Percentiles rank a stretch among this genome's conserved stretches.
Conservation (phyloP, 768 basidiomycete genomes). For the Coprinopsis strossmayeri region DNA sequence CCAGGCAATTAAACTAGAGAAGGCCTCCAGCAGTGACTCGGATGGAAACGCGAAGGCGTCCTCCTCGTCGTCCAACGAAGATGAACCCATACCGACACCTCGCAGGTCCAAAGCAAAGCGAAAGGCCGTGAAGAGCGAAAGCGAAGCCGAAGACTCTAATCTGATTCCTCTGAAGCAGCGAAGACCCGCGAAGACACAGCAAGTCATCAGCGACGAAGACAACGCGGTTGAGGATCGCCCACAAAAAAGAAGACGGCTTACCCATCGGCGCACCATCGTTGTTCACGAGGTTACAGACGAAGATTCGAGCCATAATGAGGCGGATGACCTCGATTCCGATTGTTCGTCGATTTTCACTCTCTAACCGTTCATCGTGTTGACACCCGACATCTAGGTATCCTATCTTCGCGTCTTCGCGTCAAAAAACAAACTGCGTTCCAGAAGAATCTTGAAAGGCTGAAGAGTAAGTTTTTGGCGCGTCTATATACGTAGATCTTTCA, state of each 20-base stretch:
- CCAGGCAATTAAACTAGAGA: conserved; percentile 45
- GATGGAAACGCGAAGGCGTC: background rate
- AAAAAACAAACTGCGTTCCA: conserved; percentile 56
- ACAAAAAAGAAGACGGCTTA: conserved; percentile 2
- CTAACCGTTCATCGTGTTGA: background rate
- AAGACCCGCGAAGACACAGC: background rate
- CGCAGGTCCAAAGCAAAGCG: conserved; percentile 11
- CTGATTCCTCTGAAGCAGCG: background rate
- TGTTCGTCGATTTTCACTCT: conserved; percentile 6
- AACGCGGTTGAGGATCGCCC: conserved; percentile 13
- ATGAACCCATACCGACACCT: conserved; percentile 9
- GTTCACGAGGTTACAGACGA: conserved; percentile 42
- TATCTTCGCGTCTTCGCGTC: conserved; percentile 54
- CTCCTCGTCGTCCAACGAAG: background rate
- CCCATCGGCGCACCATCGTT: background rate
- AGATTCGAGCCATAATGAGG: conserved; percentile 21
- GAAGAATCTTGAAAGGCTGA: conserved; percentile 58
- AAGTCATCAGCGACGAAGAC: conserved; percentile 12
- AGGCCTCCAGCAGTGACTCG: conserved; percentile 16
- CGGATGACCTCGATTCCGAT: conserved; percentile 10
- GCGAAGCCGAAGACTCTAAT: conserved; percentile 7
- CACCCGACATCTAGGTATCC: conserved; percentile 39
- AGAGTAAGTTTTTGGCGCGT: conserved; percentile 35
- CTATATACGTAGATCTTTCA: background rate
- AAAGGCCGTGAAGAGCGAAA: conserved; percentile 8